phyloP scores from a whole-genome alignment of 495 filamentous ascomycete genomes.

The Alectoria sarmentosa region DNA sequence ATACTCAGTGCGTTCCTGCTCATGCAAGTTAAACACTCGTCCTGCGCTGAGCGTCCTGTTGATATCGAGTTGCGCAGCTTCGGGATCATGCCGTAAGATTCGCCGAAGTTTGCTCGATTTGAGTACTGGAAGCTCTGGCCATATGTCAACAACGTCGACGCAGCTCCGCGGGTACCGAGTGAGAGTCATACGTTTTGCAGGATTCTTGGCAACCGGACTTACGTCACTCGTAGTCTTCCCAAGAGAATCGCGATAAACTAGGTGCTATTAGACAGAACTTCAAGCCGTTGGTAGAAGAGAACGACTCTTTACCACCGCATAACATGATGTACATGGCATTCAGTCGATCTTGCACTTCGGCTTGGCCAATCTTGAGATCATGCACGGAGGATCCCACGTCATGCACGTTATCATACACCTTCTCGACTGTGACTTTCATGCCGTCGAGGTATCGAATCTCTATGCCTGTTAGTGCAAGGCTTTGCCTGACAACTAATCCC shows the following conservation, averaged over 20 bases:
- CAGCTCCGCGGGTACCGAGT: not conserved
- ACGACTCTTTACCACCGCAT: not conserved
- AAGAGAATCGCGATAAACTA: not conserved
- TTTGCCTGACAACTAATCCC: not conserved
- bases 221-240: not conserved
- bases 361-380: not conserved
- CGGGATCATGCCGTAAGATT: slow-evolving; percentile 4
- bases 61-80: not conserved
- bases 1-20: slow-evolving; percentile 6
- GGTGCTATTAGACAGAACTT: not conserved
- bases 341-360: not conserved
- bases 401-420: not conserved
- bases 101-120: not conserved
- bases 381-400: slow-evolving; percentile 1
- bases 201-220: not conserved
- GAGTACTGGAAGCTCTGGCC: not conserved
- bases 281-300: not conserved
- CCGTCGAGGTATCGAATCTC: slow-evolving; percentile 1
- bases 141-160: not conserved
- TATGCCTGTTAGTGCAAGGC: not conserved
- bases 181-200: not conserved
- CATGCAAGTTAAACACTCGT: not conserved
- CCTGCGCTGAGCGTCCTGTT: not conserved
- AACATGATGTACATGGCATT: not conserved
- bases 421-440: not conserved